Percentiles rank a stretch among this genome's conserved stretches.
Evolutionary conservation across 2,329 filamentous ascomycete genomes (phyloP).

Genomic region (Rutstroemia sp.): DNA sequence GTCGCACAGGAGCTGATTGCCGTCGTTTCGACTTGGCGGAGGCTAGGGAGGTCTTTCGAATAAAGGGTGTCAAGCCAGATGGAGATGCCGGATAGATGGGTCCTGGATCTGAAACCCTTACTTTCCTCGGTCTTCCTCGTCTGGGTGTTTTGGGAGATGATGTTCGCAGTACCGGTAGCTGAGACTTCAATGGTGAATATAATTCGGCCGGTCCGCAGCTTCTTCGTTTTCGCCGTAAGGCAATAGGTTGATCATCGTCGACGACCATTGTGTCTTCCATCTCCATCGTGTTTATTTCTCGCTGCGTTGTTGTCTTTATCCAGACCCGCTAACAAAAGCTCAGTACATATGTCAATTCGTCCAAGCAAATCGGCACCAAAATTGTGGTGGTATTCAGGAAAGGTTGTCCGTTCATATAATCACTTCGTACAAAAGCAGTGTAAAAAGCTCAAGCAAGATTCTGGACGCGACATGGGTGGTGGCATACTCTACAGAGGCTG

Average conservation of each 20-base stretch:
- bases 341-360: too few species aligned
- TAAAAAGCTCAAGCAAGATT: too few species aligned
- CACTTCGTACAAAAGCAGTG: too few species aligned
- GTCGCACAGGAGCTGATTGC: slow-evolving; percentile 36
- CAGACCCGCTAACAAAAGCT: too few species aligned
- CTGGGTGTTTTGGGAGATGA: slow-evolving; percentile 25
- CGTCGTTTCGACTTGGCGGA: slow-evolving; percentile 35
- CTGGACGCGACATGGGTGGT: too few species aligned
- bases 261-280: slow-evolving; percentile 28
- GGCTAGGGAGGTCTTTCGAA: slow-evolving; percentile 43
- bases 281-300: slow-evolving; percentile 4
- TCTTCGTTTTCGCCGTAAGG: slow-evolving; percentile 47
- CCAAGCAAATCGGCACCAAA: too few species aligned
- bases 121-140: slow-evolving; percentile 35
- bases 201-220: slow-evolving; percentile 27
- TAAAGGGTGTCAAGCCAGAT: slow-evolving; percentile 52
- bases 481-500: too few species aligned
- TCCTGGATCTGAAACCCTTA: slow-evolving; percentile 54
- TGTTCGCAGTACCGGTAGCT: slow-evolving; percentile 20
- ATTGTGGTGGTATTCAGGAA: too few species aligned
- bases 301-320: neutral
- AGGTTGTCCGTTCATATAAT: too few species aligned
- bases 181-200: slow-evolving; percentile 14
- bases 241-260: slow-evolving; percentile 42
- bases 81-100: slow-evolving; percentile 30